A percentile compares a stretch with the other conserved stretches of the same genome.
Evolutionary conservation across 176 grass and related monocot genomes (phyloP).

Genomic region (Zoysia pacifica): DNA sequence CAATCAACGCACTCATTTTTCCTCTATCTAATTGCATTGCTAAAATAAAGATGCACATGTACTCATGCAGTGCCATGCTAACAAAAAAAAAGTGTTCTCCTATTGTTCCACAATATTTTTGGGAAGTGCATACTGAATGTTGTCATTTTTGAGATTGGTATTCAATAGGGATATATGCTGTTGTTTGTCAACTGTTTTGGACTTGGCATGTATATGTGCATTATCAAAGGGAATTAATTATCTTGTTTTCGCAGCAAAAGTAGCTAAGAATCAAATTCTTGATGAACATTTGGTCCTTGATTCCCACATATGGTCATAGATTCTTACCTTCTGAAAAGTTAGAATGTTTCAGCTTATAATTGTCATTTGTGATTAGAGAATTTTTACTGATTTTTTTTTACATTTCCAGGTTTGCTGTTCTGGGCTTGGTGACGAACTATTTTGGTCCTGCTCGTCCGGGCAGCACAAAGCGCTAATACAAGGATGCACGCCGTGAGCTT

Average conservation of each 20-base stretch:
- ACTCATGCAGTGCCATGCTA: not conserved
- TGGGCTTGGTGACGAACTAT: conserved; percentile 95
- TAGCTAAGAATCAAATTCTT: not conserved
- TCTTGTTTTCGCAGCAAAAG: not conserved
- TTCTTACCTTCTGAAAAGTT: not conserved
- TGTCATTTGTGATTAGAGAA: not conserved
- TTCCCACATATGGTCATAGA: conserved; percentile 21
- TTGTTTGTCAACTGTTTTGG: not conserved
- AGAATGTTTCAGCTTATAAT: conserved; percentile 1
- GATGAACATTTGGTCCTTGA: not conserved
- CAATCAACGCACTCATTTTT: not conserved
- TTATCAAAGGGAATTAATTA: not conserved
- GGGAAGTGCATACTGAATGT: not conserved
- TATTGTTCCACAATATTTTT: not conserved
- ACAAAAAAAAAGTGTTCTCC: not conserved
- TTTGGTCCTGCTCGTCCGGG: conserved; percentile 69
- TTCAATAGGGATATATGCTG: not conserved
- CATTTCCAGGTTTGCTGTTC: conserved; percentile 82
- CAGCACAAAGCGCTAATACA: conserved; percentile 51
- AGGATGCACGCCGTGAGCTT: not conserved
- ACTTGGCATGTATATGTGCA: conserved; percentile 6
- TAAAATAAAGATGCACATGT: not conserved
- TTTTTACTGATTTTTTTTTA: conserved; percentile 9
- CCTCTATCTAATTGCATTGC: not conserved
- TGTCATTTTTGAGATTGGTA: not conserved